Evolutionary conservation across 2,329 filamentous ascomycete species (phyloP), one percentile per base, ranked within the genome.

Genomic region (Thielaviopsis ethacetica): DNA sequence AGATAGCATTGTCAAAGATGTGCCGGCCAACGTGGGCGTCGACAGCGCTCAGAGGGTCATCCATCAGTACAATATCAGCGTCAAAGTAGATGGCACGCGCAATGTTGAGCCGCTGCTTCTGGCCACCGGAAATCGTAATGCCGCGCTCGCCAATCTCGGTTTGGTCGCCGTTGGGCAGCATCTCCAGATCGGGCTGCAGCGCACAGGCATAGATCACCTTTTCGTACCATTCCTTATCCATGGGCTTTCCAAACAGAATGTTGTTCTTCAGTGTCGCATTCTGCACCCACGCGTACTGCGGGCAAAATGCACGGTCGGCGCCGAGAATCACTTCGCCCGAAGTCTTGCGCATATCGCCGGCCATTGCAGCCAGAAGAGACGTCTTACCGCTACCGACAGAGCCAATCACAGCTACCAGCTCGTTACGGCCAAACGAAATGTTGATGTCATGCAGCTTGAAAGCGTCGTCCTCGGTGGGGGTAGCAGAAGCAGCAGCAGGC

Each of bases 201-300:
- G 91, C 90, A 69, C 91, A 97, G 72, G 89, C 88, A 68, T 86
- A 80, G 34, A 95, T 77, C n/a, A 95, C 90, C 56, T 86, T 73
- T 52, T 85, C 78, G 67, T 95, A 95, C 91, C 91, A 95, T 2
- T 74, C 72, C 60, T 77, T 77, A 57, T 95, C 77, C 71, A 85
- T 80, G 0, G 82, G 79, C 64, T 89, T 91, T 12, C 91, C 91
- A 66, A 97, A 97, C 0, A 89, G 71, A 61, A 98, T 95, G 66
- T 98, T 98, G 38, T 95, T 82, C 62, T 82, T 83, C 3, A 97
- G 80, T 0, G 85, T 88, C 0, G 89, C 79, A 66, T 97, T 97
- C 68, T 97, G 91, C 54, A 98, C 95, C 93, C 93, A 98, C 0
- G 93, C 88, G 67, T 95, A 95, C 68, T 98, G 91, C 0, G 91